phyloP scores from a whole-genome alignment of 2,329 filamentous ascomycete species.

The Aspergillus phoenicis region DNA sequence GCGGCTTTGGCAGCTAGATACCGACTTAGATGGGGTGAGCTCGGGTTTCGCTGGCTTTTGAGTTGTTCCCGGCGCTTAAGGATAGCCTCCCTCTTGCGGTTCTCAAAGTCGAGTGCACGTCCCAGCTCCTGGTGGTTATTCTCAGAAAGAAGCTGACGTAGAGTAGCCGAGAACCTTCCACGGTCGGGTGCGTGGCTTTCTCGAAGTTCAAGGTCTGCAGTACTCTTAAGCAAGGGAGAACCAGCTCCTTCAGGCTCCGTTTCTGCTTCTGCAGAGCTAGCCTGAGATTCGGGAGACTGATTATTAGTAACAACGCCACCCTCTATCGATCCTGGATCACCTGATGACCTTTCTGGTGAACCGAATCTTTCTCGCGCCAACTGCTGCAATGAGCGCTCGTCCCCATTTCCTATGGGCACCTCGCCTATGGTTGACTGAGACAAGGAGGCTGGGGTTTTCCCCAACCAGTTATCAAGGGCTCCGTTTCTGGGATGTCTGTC shows the following conservation, averaged over 20 bases:
- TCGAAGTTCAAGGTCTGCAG: background rate
- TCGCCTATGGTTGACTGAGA: background rate
- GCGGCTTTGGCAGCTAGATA: conserved; percentile 36
- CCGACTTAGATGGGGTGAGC: conserved; percentile 34
- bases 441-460: conserved; percentile 15
- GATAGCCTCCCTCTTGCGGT: conserved; percentile 39
- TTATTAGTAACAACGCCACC: background rate
- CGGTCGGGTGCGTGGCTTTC: conserved; percentile 24
- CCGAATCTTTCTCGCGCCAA: conserved; percentile 21
- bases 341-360: background rate
- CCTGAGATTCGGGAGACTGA: background rate
- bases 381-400: conserved; percentile 13
- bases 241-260: background rate
- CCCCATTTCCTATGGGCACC: background rate
- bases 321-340: background rate
- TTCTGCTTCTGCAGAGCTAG: background rate
- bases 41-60: conserved; percentile 8
- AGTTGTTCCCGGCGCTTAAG: conserved; percentile 28
- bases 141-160: conserved; percentile 23
- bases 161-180: conserved; percentile 27
- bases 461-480: conserved; percentile 37
- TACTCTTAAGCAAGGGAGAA: background rate
- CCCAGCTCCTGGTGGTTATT: conserved; percentile 24
- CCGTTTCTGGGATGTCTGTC: conserved; percentile 27
- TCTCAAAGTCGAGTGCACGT: conserved; percentile 43